Conservation (phyloP, 2,329 filamentous ascomycete genomes). For the Hypomyces perniciosus region DNA sequence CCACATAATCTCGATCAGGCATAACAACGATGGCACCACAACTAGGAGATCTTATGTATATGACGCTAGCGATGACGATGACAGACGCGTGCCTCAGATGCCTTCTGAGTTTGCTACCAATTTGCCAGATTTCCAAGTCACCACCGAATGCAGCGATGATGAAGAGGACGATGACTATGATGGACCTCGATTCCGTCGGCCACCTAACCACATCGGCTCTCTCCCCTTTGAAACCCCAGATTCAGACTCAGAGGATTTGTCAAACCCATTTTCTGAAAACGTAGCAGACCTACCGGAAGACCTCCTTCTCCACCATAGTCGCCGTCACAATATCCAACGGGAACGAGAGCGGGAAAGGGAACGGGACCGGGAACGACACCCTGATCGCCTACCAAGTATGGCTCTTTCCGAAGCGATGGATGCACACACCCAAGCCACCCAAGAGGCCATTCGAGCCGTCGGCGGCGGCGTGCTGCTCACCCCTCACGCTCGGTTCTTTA, state of each 20-base stretch:
- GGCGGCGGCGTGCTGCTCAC: slow-evolving; percentile 57
- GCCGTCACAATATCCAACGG: slow-evolving; percentile 16
- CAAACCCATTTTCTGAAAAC: slow-evolving; percentile 17
- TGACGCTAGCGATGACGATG: slow-evolving; percentile 32
- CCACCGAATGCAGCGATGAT: slow-evolving; percentile 55
- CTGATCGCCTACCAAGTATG: slow-evolving; percentile 14
- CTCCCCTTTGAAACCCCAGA: slow-evolving; percentile 49
- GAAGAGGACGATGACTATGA: slow-evolving; percentile 39
- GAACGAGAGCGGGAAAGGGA: slow-evolving; percentile 16
- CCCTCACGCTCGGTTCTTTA: slow-evolving; percentile 77
- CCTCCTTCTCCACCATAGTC: slow-evolving; percentile 20
- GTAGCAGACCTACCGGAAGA: slow-evolving; percentile 22
- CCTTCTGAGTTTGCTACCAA: slow-evolving; percentile 48
- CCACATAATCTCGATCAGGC: slow-evolving; percentile 45
- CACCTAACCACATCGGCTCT: slow-evolving; percentile 48
- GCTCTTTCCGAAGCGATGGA: slow-evolving; percentile 35
- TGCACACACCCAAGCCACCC: slow-evolving; percentile 47
- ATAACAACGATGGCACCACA: slow-evolving; percentile 46
- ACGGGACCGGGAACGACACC: slow-evolving; percentile 15
- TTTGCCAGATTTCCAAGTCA: slow-evolving; percentile 47
- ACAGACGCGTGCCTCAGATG: slow-evolving; percentile 48
- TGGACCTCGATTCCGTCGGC: slow-evolving; percentile 28
- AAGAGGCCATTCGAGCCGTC: slow-evolving; percentile 51
- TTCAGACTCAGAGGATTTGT: slow-evolving; percentile 28
- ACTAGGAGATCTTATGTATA: slow-evolving; percentile 41